Conservation (phyloP, 169 alveolate species). For the Ichthyophthirius multifiliis region DNA sequence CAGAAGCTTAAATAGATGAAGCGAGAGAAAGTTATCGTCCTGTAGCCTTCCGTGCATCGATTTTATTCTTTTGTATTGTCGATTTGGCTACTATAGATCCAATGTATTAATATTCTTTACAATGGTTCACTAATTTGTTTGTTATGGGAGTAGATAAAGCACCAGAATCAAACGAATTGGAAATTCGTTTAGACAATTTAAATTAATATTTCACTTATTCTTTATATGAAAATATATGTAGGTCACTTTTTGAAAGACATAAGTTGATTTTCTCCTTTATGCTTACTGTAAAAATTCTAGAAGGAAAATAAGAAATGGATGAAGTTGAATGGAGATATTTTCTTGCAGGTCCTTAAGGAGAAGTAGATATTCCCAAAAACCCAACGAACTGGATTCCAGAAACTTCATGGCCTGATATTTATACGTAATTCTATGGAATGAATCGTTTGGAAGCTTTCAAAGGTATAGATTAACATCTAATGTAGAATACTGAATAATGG, state of each 20-base stretch:
- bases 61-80: slow-evolving; percentile 91
- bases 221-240: slow-evolving; percentile 90
- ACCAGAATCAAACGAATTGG: slow-evolving; percentile 74
- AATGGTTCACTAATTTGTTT: slow-evolving; percentile 93
- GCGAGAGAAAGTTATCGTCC: slow-evolving; percentile 92
- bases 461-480: slow-evolving; percentile 84
- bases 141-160: slow-evolving; percentile 87
- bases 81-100: slow-evolving; percentile 93
- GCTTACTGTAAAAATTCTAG: slow-evolving; percentile 81
- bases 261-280: slow-evolving; percentile 88
- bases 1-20: slow-evolving; percentile 90
- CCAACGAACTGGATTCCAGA: slow-evolving; percentile 87
- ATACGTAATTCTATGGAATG: slow-evolving; percentile 84
- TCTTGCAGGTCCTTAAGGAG: slow-evolving; percentile 93
- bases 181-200: slow-evolving; percentile 79
- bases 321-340: slow-evolving; percentile 90
- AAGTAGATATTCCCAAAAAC: slow-evolving; percentile 78
- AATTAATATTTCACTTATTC: slow-evolving; percentile 87
- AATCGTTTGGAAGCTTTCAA: slow-evolving; percentile 75
- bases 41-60: slow-evolving; percentile 93
- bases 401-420: slow-evolving; percentile 81
- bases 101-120: slow-evolving; percentile 95
- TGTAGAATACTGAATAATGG: slow-evolving; percentile 74
- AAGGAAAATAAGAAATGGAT: slow-evolving; percentile 82
- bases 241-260: slow-evolving; percentile 91